Conservation (phyloP, 805 yeast genomes). For the Spathaspora boniae region DNA sequence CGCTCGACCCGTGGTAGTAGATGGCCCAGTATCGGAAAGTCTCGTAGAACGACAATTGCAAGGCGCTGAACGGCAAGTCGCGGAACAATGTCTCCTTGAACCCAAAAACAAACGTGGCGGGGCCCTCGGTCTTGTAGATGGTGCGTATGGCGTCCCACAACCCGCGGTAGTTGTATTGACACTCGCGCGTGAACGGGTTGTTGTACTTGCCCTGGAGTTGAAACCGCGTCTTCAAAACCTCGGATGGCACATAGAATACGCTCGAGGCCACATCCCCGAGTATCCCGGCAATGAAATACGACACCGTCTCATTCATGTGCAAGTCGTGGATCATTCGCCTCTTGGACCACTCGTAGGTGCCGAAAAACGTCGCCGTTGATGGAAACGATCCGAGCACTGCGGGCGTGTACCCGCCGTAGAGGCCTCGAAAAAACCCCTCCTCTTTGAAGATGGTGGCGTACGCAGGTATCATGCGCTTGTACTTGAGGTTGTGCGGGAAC, state of each 20-base stretch:
- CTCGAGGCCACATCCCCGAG: constrained; percentile 92
- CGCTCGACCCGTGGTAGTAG: constrained; percentile 26
- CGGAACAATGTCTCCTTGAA: constrained; percentile 91
- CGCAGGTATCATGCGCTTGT: constrained; percentile 72
- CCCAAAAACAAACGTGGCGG: constrained; percentile 75
- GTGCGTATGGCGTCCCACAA: constrained; percentile 65
- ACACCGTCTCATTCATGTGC: constrained; percentile 68
- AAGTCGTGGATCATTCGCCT: constrained; percentile 61
- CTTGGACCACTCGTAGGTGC: constrained; percentile 82
- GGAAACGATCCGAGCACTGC: constrained; percentile 93
- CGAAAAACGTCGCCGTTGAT: constrained; percentile 90
- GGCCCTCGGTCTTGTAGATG: constrained; percentile 69
- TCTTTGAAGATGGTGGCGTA: constrained; percentile 70
- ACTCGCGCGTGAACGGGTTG: constrained; percentile 63
- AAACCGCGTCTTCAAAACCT: constrained; percentile 86
- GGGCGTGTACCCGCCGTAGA: constrained; percentile 90
- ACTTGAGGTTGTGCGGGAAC: constrained; percentile 65
- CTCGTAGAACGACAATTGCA: constrained; percentile 95
- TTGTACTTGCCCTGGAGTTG: constrained; percentile 89
- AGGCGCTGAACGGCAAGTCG: constrained; percentile 92
- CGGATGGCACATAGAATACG: constrained; percentile 89
- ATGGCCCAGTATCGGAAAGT: constrained; percentile 65
- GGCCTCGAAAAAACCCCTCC: constrained; percentile 82
- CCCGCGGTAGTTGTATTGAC: constrained; percentile 87
- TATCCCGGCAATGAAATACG: constrained; percentile 83